Evolutionary conservation across 129 eudicot genomes (phyloP).

Genomic region (Lactuca sativa): DNA sequence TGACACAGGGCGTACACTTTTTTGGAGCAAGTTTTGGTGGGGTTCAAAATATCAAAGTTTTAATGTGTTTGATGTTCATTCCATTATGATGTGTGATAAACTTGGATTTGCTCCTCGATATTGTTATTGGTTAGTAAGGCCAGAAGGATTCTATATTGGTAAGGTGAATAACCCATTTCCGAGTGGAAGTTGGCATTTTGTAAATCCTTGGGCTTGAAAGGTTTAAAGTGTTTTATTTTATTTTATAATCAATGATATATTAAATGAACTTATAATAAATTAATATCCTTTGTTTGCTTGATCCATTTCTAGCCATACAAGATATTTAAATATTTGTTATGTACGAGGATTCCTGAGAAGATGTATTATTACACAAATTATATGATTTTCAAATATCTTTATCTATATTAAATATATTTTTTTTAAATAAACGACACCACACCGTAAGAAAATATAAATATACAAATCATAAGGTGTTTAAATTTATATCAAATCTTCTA

Average conservation of each 20-base stretch:
- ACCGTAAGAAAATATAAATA: too few relatives aligned
- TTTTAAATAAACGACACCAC: not conserved
- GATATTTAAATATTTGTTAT: not conserved
- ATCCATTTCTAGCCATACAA: not conserved
- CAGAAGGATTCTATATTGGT: not conserved
- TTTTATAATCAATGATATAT: not conserved
- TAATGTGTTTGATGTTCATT: not conserved
- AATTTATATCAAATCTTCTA: too few relatives aligned
- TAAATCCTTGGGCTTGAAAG: not conserved
- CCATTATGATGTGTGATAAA: not conserved
- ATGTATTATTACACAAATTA: too few relatives aligned
- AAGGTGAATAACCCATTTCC: not conserved
- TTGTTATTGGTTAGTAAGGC: not conserved
- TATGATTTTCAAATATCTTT: too few relatives aligned
- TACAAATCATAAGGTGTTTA: not conserved
- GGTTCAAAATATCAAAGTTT: not conserved
- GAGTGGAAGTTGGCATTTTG: not conserved
- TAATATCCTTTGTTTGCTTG: too few relatives aligned
- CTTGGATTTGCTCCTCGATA: not conserved
- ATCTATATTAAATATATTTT: too few relatives aligned
- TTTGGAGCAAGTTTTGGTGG: constrained; percentile 8
- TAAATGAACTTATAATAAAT: too few relatives aligned
- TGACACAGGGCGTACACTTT: not conserved
- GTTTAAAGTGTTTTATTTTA: too few relatives aligned
- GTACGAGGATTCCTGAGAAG: not conserved